A percentile compares a stretch with the other conserved stretches of the same genome.
Conservation (phyloP, 73 alveolate species). For the Tetrahymena elliotti region DNA sequence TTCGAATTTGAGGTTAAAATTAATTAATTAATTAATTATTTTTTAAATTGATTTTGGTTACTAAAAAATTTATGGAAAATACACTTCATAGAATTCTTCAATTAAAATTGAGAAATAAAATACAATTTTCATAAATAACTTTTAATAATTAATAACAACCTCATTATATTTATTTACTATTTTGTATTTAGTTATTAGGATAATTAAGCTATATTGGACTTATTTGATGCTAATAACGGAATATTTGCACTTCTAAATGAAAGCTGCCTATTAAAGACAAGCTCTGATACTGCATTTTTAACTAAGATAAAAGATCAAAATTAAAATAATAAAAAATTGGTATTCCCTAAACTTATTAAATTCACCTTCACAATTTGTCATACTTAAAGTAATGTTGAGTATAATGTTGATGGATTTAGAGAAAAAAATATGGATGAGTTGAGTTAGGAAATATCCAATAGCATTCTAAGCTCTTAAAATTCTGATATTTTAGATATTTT, state of each 20-base stretch:
- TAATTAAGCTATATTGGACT: conserved; percentile 37
- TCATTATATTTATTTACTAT: not conserved
- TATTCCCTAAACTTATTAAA: conserved; percentile 11
- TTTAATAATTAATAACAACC: no score
- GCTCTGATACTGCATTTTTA: conserved; percentile 3
- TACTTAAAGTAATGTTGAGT: conserved; percentile 81
- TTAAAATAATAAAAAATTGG: conserved; percentile 13
- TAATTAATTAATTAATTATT: conserved; percentile 7
- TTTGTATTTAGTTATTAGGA: conserved; percentile 10
- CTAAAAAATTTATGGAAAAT: not conserved
- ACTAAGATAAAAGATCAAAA: conserved; percentile 36
- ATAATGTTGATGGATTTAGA: conserved; percentile 66
- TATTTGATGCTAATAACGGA: conserved; percentile 52
- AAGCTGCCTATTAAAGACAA: conserved; percentile 20
- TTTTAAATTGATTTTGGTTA: not conserved
- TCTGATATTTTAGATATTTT: not conserved
- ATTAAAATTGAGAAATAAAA: not conserved
- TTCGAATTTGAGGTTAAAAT: not conserved
- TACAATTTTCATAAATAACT: no score
- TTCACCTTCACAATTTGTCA: conserved; percentile 57
- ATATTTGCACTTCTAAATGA: conserved; percentile 64
- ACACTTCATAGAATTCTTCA: not conserved
- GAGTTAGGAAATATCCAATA: conserved; percentile 14
- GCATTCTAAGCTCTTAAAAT: conserved; percentile 3
- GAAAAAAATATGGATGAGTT: conserved; percentile 87